These are phyloP conservation scores for Apiotrichum montevideense DNA, from an alignment of 1,284 basidiomycete genomes.

Conservation along the genomic window DNA sequence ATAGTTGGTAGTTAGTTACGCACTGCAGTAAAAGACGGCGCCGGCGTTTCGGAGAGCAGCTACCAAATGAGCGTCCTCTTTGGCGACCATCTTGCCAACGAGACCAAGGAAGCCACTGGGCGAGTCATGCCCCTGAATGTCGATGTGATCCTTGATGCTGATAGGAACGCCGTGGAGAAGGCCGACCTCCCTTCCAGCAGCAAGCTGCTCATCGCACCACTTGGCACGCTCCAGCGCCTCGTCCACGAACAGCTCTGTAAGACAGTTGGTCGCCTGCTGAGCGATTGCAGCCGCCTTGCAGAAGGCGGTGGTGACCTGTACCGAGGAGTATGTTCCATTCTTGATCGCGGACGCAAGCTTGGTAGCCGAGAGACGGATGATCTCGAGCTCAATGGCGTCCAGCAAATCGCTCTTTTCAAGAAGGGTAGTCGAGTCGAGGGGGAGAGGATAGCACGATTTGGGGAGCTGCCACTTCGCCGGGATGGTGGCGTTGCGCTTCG, in stretches of 20 bases:
- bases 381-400: slow-evolving; percentile 55
- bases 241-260: slow-evolving; percentile 63
- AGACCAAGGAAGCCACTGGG: slow-evolving; percentile 19
- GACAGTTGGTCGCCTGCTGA: slow-evolving; percentile 53
- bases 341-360: background rate
- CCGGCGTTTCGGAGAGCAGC: slow-evolving; percentile 23
- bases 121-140: slow-evolving; percentile 40
- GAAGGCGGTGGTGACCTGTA: slow-evolving; percentile 27
- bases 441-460: background rate
- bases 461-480: slow-evolving; percentile 11
- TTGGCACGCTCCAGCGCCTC: slow-evolving; percentile 55
- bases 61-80: slow-evolving; percentile 15
- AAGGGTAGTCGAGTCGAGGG: slow-evolving; percentile 2
- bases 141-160: slow-evolving; percentile 53
- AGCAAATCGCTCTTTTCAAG: slow-evolving; percentile 52
- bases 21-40: slow-evolving; percentile 20
- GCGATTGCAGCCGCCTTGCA: slow-evolving; percentile 23
- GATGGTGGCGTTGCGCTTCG: slow-evolving; percentile 11
- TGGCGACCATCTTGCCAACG: slow-evolving; percentile 14
- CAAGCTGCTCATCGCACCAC: slow-evolving; percentile 56
- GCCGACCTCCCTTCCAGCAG: slow-evolving; percentile 52
- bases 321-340: slow-evolving; percentile 6
- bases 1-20: background rate
- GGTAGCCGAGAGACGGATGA: slow-evolving; percentile 32
- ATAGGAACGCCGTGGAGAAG: slow-evolving; percentile 60